Evolutionary conservation across 805 yeast genomes (phyloP).

Genomic region (Kuraishia floccosa): DNA sequence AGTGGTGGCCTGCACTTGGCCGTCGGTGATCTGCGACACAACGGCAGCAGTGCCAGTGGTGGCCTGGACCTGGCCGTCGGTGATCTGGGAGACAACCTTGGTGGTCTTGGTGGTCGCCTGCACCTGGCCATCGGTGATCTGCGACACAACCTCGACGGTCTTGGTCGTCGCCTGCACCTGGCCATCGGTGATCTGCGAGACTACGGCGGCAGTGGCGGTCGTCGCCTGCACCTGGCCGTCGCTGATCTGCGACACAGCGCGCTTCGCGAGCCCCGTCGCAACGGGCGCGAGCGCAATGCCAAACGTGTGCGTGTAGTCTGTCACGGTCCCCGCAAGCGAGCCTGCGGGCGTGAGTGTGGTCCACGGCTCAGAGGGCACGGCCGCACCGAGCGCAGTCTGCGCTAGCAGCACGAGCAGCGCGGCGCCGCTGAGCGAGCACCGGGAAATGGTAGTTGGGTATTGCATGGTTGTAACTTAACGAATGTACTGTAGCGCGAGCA

Average conservation of each 20-base stretch:
- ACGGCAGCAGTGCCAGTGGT: conserved; percentile 23
- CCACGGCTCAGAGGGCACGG: conserved; percentile 60
- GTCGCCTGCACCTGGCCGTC: conserved; percentile 42
- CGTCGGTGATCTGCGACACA: conserved; percentile 30
- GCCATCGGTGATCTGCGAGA: conserved; percentile 37
- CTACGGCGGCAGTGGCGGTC: conserved; percentile 22
- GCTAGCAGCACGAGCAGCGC: too few relatives aligned
- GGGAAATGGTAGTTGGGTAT: too few relatives aligned
- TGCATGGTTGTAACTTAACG: too few relatives aligned
- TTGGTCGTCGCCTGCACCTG: conserved; percentile 30
- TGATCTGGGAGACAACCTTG: conserved; percentile 31
- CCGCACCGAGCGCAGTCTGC: conserved; percentile 44
- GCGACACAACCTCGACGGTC: conserved; percentile 28
- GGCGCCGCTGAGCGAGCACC: too few relatives aligned
- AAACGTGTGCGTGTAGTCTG: conserved; percentile 44
- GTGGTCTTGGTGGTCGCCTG: conserved; percentile 23
- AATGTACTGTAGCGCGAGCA: too few relatives aligned
- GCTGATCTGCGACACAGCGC: conserved; percentile 35
- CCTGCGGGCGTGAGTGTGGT: conserved; percentile 59
- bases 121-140: conserved; percentile 25
- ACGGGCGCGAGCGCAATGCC: conserved; percentile 63
- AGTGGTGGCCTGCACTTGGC: conserved; percentile 26
- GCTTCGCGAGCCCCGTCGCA: too few relatives aligned
- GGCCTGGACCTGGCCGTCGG: conserved; percentile 38
- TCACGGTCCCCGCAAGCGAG: conserved; percentile 38